phyloP scores from a whole-genome alignment of 2,329 filamentous ascomycete genomes.

The Colletotrichum noveboracense region DNA sequence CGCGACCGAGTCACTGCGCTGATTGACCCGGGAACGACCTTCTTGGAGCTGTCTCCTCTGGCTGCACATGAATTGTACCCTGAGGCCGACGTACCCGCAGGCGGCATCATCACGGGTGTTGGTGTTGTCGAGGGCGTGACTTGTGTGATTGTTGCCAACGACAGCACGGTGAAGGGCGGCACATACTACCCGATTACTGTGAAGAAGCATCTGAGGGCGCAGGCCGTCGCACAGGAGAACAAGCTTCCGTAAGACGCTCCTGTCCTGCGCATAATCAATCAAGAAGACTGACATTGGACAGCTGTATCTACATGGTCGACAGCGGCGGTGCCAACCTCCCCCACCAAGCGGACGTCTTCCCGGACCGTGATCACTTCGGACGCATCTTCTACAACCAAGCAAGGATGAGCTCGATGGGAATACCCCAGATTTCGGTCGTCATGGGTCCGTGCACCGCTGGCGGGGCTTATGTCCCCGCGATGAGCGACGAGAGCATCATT shows the following conservation, averaged over 20 bases:
- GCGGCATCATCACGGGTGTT: conserved; percentile 90
- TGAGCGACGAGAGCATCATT: conserved; percentile 98
- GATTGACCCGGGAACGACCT: conserved; percentile 87
- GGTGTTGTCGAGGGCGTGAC: conserved; percentile 89
- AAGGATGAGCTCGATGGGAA: conserved; percentile 85
- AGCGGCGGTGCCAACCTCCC: conserved; percentile 95
- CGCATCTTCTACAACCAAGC: conserved; percentile 99
- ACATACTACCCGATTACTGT: conserved; percentile 98
- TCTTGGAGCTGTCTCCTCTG: conserved; percentile 92
- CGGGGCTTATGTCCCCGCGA: conserved; percentile 93
- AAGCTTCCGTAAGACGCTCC: conserved; percentile 62
- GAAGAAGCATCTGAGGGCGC: conserved; percentile 94
- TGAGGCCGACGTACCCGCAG: conserved; percentile 85
- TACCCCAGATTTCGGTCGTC: conserved; percentile 92
- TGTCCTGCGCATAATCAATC: neutral
- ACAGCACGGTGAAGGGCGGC: conserved; percentile 96
- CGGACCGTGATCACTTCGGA: conserved; percentile 92
- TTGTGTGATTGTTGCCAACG: conserved; percentile 94
- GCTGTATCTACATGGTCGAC: conserved; percentile 94
- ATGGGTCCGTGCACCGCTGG: conserved; percentile 98
- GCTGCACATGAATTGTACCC: conserved; percentile 87
- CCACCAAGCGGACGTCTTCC: conserved; percentile 95
- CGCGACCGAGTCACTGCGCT: conserved; percentile 87
- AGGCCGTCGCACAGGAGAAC: conserved; percentile 90
- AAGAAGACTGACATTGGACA: conserved; percentile 27